Conservation (phyloP, 768 basidiomycete species). For the Rhizopogon vinicolor region DNA sequence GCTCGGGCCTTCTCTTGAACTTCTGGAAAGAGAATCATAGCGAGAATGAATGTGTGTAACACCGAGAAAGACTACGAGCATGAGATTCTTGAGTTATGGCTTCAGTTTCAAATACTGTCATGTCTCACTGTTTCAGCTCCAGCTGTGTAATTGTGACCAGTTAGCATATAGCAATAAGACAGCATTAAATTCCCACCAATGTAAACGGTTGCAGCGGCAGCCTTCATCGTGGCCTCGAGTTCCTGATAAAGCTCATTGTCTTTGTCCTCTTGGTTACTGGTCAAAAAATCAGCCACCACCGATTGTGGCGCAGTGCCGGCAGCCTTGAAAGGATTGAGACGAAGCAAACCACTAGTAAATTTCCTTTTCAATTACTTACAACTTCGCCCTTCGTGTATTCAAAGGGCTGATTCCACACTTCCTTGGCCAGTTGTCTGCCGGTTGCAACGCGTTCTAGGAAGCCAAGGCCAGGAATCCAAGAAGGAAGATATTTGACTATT, state of each 20-base stretch:
- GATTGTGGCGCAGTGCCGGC: neutral
- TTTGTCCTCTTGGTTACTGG: no score
- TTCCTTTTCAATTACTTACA: neutral
- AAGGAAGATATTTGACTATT: constrained; percentile 7
- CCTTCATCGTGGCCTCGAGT: neutral
- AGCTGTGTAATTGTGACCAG: neutral
- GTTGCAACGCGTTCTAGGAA: neutral
- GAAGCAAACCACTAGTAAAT: no score
- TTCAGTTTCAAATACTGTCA: neutral
- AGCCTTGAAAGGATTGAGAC: no score
- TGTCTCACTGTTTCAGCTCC: neutral
- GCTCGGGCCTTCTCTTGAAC: constrained; percentile 3
- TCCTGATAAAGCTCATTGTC: neutral
- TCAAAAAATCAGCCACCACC: no score
- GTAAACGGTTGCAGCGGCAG: neutral
- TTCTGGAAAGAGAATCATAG: constrained; percentile 4
- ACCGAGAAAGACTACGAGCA: neutral
- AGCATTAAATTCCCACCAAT: neutral
- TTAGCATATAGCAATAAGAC: neutral
- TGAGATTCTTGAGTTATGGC: neutral
- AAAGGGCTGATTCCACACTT: neutral
- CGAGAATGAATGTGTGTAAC: constrained; percentile 1
- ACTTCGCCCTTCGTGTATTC: constrained; percentile 2
- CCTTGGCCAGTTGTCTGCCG: neutral
- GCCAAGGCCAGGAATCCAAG: constrained; percentile 11